Base-by-base conservation (phyloP, 495 filamentous ascomycete species). In the Daldinia vernicosa region DNA sequence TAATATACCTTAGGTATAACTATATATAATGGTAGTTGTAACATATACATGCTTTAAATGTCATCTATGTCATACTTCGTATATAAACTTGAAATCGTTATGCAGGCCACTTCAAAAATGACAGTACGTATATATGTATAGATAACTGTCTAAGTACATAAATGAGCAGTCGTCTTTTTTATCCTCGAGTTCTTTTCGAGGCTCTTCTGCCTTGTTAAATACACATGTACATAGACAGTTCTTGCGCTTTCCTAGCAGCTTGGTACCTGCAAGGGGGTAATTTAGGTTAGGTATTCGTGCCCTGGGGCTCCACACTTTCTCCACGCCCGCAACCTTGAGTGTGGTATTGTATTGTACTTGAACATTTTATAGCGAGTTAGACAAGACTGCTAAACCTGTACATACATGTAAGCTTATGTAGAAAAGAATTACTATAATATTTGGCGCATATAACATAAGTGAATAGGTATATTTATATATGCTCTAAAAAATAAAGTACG, bases 211-310 rank as follows among this genome's bases (percentile, higher is more conserved):
- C 5, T 35, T 55, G 54, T 35, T 12, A 37, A 6, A 24, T 57
- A 9, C 28, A 27, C 50, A 26, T 27, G 19, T 7, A 14, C 8
- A 17, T 47, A 47, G 43, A 9, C 43, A 19, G 43, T 17, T 22
- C 17, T 47, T 47, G 43, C 6, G 43, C 43, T 47, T 40, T 40
- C 39, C 15, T 40, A 40, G 39, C 39, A 40, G 39, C 39, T n/a
- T n/a, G 43, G 43, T 47, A 22, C 43, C 43, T 47, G 17, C 43
- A 47, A 47, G 43, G 17, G 43, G 7, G n/a, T 47, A 22, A 3
- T 8, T 47, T 22, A 47, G 43, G 43, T 47, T 52, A 52, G 50
- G 50, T 28, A 28, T 63, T 66, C 53, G 57, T 65, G 62, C 62
- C 62, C 51, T 64, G 35, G 40, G 39, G 47, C 60, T 40, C 50